phyloP scores from a whole-genome alignment of 306 rosid species.

The Lathyrus tuberosus region DNA sequence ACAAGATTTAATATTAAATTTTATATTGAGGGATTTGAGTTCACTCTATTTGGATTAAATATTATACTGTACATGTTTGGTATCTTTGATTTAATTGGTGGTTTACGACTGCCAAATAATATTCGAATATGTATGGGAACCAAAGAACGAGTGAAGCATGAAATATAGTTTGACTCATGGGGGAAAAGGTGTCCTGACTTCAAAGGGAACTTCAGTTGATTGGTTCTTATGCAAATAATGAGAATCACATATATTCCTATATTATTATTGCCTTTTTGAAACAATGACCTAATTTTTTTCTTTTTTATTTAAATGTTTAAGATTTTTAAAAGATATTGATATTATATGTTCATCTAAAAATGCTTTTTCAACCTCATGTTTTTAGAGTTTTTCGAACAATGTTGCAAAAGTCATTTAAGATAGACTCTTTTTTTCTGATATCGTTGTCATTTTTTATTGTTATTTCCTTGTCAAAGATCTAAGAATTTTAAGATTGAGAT shows the following conservation, averaged over 20 bases:
- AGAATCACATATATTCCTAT: constrained; percentile 48
- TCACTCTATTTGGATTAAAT: neutral
- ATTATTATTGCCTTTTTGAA: constrained; percentile 29
- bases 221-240: constrained; percentile 43
- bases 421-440: too few species aligned
- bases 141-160: constrained; percentile 20
- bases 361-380: too few species aligned
- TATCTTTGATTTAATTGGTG: constrained; percentile 18
- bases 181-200: constrained; percentile 22
- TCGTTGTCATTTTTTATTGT: too few species aligned
- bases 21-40: neutral
- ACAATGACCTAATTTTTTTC: constrained; percentile 30
- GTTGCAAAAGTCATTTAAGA: too few species aligned
- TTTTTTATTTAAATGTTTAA: neutral
- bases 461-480: too few species aligned
- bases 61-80: neutral
- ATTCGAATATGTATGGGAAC: constrained; percentile 24
- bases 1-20: neutral
- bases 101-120: constrained; percentile 1
- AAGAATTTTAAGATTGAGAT: too few species aligned
- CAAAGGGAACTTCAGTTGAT: constrained; percentile 33
- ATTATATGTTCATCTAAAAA: too few species aligned
- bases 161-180: neutral
- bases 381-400: too few species aligned
- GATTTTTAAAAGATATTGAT: too few species aligned